phyloP scores from a whole-genome alignment of 2,329 filamentous ascomycete species.

The Bertia moriformis region DNA sequence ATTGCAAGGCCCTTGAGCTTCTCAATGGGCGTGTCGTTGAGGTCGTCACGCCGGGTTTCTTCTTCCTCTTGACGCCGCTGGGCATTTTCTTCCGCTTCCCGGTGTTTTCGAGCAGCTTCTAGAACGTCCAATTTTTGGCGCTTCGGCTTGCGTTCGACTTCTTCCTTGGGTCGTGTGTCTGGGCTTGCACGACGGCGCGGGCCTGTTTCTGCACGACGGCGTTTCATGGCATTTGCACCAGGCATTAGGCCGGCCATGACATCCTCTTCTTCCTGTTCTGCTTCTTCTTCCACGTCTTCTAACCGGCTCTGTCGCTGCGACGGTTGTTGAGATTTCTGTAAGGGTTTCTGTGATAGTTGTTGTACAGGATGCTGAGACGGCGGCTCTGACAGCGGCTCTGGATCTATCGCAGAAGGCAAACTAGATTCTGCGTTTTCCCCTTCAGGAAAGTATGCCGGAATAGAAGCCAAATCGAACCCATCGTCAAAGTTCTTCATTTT shows the following conservation, averaged over 20 bases:
- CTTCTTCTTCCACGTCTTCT: no score
- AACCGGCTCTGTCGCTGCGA: background rate
- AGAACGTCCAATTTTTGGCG: conserved; percentile 34
- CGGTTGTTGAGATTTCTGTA: background rate
- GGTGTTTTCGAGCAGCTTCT: conserved; percentile 17
- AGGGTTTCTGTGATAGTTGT: background rate
- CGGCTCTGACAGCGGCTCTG: background rate
- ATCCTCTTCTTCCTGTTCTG: background rate
- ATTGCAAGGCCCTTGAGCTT: conserved; percentile 34
- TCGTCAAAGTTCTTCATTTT: conserved; percentile 36
- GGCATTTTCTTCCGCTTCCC: conserved; percentile 1
- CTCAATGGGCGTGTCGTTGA: conserved; percentile 32
- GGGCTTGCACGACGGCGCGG: background rate
- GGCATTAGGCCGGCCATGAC: background rate
- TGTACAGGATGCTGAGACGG: no score
- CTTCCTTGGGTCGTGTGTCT: background rate
- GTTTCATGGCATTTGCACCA: background rate
- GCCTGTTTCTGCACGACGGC: background rate
- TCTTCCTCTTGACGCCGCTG: conserved; percentile 26
- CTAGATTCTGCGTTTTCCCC: conserved; percentile 8
- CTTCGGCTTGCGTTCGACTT: background rate
- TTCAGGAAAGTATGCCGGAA: conserved; percentile 17
- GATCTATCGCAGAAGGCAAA: no score
- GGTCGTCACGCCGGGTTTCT: conserved; percentile 23
- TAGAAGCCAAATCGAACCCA: conserved; percentile 26